phyloP scores from a whole-genome alignment of 2,329 filamentous ascomycete species.

The Pseudogymnoascus sp. region DNA sequence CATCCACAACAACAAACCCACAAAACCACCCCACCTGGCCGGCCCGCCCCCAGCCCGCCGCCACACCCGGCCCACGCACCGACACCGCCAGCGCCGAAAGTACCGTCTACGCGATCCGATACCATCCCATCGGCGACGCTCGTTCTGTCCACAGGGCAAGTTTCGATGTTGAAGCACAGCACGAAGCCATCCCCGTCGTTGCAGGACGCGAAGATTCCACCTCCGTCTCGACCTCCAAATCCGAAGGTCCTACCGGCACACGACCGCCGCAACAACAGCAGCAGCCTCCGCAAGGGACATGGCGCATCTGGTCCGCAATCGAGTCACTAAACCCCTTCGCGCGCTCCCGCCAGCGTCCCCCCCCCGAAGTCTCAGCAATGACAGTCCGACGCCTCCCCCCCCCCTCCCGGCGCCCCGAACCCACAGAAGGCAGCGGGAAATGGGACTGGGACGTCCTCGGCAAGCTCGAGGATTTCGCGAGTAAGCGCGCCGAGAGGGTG shows the following conservation, averaged over 20 bases:
- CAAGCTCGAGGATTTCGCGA: conserved; percentile 54
- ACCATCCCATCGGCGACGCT: conserved; percentile 45
- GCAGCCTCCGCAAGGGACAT: neutral
- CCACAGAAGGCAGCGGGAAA: neutral
- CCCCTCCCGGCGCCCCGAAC: conserved; percentile 16
- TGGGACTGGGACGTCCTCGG: conserved; percentile 46
- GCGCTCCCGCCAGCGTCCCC: conserved; percentile 22
- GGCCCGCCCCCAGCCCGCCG: conserved; percentile 44
- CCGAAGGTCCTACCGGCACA: conserved; percentile 16
- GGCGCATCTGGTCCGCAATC: conserved; percentile 9
- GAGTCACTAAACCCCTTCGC: conserved; percentile 24
- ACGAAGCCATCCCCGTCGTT: conserved; percentile 19
- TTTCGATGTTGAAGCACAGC: conserved; percentile 18
- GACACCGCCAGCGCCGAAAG: conserved; percentile 57
- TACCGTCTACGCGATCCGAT: conserved; percentile 55
- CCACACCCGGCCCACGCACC: conserved; percentile 51
- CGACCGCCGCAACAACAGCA: neutral
- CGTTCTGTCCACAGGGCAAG: conserved; percentile 14
- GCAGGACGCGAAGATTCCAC: conserved; percentile 22
- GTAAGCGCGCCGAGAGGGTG: conserved; percentile 51
- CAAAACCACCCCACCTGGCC: conserved; percentile 35
- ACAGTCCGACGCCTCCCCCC: conserved; percentile 16
- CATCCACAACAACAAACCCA: neutral
- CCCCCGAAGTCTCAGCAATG: conserved; percentile 27
- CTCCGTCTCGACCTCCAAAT: neutral